Percentiles rank a stretch among this genome's conserved stretches.
These are phyloP conservation scores for Phialophora macrospora DNA, from an alignment of 2,329 filamentous ascomycete species.

Conservation along the genomic window DNA sequence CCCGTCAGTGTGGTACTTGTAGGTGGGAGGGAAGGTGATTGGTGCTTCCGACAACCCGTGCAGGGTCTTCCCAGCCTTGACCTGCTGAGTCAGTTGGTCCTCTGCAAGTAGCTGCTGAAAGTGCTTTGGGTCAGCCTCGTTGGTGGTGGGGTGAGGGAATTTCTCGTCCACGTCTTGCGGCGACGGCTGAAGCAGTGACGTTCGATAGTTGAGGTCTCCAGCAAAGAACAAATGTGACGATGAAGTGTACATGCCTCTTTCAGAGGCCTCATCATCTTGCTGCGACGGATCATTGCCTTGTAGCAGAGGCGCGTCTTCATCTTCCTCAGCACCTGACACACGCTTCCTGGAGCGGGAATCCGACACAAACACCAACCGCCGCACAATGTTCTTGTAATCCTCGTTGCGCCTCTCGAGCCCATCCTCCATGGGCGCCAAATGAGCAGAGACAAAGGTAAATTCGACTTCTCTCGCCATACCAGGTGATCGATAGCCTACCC, in stretches of 20 bases:
- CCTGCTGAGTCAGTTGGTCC: slow-evolving; percentile 81
- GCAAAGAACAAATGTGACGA: slow-evolving; percentile 81
- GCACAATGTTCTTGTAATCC: slow-evolving; percentile 86
- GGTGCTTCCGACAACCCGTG: slow-evolving; percentile 77
- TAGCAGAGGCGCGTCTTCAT: slow-evolving; percentile 46
- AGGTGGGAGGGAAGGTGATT: slow-evolving; percentile 85
- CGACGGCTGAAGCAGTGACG: slow-evolving; percentile 68
- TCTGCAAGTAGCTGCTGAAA: slow-evolving; percentile 69
- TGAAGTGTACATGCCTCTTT: slow-evolving; percentile 69
- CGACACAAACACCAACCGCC: slow-evolving; percentile 72
- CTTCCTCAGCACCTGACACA: slow-evolving; percentile 46
- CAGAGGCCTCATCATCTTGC: slow-evolving; percentile 14
- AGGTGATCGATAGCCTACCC: slow-evolving; percentile 59
- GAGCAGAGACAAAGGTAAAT: slow-evolving; percentile 84
- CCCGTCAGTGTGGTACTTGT: slow-evolving; percentile 72
- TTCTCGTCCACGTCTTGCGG: slow-evolving; percentile 56
- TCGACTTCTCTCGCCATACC: slow-evolving; percentile 41
- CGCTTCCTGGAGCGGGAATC: slow-evolving; percentile 22
- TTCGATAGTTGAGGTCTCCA: slow-evolving; percentile 95
- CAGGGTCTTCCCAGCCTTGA: slow-evolving; percentile 68
- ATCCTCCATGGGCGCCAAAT: slow-evolving; percentile 86
- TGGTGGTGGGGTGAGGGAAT: slow-evolving; percentile 64
- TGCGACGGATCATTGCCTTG: slow-evolving; percentile 38
- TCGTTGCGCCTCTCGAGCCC: slow-evolving; percentile 75
- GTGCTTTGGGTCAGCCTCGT: slow-evolving; percentile 61